phyloP scores from a whole-genome alignment of 345 rosid species.

The Eucalyptus grandis region DNA sequence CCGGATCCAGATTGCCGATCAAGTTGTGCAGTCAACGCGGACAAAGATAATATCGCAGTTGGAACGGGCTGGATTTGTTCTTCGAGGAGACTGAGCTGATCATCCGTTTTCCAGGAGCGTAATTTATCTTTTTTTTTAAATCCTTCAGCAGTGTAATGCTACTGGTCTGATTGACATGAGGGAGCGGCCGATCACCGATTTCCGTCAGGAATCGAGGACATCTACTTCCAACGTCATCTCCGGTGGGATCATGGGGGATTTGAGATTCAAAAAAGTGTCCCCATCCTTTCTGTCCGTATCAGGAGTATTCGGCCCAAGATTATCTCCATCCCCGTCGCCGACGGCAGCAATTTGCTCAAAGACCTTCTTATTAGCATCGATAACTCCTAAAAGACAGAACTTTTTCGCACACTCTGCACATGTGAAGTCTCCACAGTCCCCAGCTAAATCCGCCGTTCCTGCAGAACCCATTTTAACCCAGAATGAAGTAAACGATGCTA shows the following conservation, averaged over 20 bases:
- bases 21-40: accelerated
- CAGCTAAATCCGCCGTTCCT: background rate
- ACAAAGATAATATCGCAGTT: too few relatives aligned
- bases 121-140: too few relatives aligned
- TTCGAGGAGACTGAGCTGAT: too few relatives aligned
- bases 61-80: too few relatives aligned
- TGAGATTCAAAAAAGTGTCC: constrained; percentile 6
- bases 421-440: background rate
- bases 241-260: background rate
- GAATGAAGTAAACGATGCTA: background rate
- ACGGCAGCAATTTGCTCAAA: background rate
- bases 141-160: background rate
- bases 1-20: accelerated
- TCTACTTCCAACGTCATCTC: background rate
- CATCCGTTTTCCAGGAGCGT: too few relatives aligned
- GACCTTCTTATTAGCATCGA: background rate
- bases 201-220: background rate
- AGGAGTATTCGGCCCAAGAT: constrained; percentile 32
- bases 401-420: background rate
- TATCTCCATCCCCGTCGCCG: background rate
- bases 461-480: background rate
- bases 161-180: background rate
- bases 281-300: constrained; percentile 22
- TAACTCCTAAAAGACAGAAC: background rate
- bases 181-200: background rate